These are phyloP conservation scores for Trypanosoma theileri DNA, from an alignment of 208 protist genomes.

Conservation along the genomic window DNA sequence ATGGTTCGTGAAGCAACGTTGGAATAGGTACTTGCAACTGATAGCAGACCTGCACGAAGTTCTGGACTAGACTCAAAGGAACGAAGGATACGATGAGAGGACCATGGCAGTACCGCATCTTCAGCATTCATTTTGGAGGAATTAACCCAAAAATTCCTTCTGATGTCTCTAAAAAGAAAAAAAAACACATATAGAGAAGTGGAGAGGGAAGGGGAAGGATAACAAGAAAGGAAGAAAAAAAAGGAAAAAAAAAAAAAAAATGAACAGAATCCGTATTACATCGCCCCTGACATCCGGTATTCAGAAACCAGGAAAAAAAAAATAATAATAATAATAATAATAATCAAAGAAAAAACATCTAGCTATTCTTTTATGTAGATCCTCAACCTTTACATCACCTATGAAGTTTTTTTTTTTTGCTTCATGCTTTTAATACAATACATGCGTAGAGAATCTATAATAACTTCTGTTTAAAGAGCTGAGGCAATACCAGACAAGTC, in stretches of 20 bases:
- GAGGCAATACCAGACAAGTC: conserved; percentile 33
- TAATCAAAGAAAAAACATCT: conserved; percentile 7
- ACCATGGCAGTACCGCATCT: conserved; percentile 60
- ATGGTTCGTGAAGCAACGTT: conserved; percentile 69
- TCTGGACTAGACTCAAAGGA: conserved; percentile 46
- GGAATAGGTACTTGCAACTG: conserved; percentile 42
- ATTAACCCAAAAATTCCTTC: conserved; percentile 26
- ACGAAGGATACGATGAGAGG: conserved; percentile 38
- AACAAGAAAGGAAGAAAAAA: not conserved
- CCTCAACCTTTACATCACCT: too few relatives aligned
- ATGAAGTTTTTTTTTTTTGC: not conserved
- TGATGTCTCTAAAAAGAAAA: conserved; percentile 10
- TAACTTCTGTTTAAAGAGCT: conserved; percentile 8
- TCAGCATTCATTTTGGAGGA: conserved; percentile 23
- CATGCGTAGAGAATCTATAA: conserved; percentile 5
- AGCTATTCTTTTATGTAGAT: too few relatives aligned
- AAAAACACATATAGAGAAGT: not conserved
- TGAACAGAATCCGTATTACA: too few relatives aligned
- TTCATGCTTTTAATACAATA: not conserved
- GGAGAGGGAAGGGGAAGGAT: not conserved
- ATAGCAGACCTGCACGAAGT: conserved; percentile 33
- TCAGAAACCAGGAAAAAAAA: conserved; percentile 4
- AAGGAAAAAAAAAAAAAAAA: conserved; percentile 2
- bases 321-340: too few relatives aligned
- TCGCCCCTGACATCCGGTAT: too few relatives aligned